Conservation (phyloP, 2,329 filamentous ascomycete genomes). For the Pestalotiopsis sp. region DNA sequence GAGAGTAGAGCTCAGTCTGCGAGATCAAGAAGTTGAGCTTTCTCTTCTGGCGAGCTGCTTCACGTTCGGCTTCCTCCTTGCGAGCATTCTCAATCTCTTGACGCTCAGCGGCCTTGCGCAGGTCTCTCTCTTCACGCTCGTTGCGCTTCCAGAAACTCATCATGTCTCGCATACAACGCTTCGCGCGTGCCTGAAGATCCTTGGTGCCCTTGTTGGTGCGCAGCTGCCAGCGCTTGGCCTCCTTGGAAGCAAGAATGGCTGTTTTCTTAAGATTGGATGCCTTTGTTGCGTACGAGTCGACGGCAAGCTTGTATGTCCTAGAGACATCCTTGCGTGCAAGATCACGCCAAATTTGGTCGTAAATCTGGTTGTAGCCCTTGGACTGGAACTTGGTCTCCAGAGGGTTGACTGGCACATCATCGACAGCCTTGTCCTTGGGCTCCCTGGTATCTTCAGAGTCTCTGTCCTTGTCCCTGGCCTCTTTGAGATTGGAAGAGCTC, state of each 20-base stretch:
- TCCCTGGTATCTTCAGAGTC: slow-evolving; percentile 27
- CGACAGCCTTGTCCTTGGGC: slow-evolving; percentile 42
- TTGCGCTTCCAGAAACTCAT: slow-evolving; percentile 99
- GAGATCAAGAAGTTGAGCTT: slow-evolving; percentile 99
- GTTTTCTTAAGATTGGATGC: slow-evolving; percentile 98
- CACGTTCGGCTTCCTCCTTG: slow-evolving; percentile 94
- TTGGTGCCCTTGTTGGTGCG: slow-evolving; percentile 99
- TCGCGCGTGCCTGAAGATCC: slow-evolving; percentile 93
- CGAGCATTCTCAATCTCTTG: slow-evolving; percentile 96
- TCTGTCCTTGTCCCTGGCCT: slow-evolving; percentile 41
- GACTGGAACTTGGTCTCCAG: slow-evolving; percentile 74
- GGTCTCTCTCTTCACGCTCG: slow-evolving; percentile 93
- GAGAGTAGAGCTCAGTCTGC: slow-evolving; percentile 97
- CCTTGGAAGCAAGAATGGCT: slow-evolving; percentile 92
- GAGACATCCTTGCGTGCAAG: slow-evolving; percentile 90
- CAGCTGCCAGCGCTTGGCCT: slow-evolving; percentile 95
- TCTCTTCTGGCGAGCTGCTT: slow-evolving; percentile 95
- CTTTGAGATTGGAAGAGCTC: slow-evolving; percentile 35
- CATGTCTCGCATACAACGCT: slow-evolving; percentile 99
- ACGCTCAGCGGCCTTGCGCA: slow-evolving; percentile 90
- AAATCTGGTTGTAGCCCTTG: slow-evolving; percentile 94
- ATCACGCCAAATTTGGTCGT: slow-evolving; percentile 96
- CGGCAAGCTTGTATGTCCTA: slow-evolving; percentile 88
- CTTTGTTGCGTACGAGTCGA: slow-evolving; percentile 82
- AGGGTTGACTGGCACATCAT: slow-evolving; percentile 38